These are phyloP conservation scores for Phytopythium sindhum DNA, from an alignment of 352 stramenopile genomes.

Conservation along the genomic window DNA sequence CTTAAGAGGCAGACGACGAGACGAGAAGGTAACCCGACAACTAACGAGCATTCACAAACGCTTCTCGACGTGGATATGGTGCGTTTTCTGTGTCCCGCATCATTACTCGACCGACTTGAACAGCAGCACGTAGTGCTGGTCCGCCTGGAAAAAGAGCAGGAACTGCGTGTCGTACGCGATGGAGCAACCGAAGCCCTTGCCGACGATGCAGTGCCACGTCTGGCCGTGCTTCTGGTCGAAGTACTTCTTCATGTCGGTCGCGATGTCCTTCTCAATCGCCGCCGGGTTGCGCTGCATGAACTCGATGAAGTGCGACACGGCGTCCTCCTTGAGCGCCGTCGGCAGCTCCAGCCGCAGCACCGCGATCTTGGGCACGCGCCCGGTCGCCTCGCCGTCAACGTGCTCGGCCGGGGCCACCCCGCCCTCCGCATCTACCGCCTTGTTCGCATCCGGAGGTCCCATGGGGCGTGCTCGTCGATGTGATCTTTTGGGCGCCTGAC, in stretches of 20 bases:
- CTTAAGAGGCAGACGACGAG: neutral
- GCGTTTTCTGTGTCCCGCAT: slow-evolving; percentile 5
- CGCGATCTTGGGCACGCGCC: slow-evolving; percentile 55
- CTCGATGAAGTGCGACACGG: slow-evolving; percentile 42
- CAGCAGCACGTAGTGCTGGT: slow-evolving; percentile 80
- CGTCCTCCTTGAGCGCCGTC: slow-evolving; percentile 71
- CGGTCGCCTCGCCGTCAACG: slow-evolving; percentile 13
- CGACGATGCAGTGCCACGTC: slow-evolving; percentile 95
- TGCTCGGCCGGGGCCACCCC: slow-evolving; percentile 17
- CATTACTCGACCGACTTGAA: slow-evolving; percentile 80
- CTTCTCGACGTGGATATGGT: neutral
- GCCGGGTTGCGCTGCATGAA: slow-evolving; percentile 34
- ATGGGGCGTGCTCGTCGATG: slow-evolving; percentile 13
- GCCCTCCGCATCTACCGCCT: slow-evolving; percentile 19
- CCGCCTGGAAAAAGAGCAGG: slow-evolving; percentile 83
- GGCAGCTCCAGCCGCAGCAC: slow-evolving; percentile 63
- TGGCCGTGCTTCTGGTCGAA: slow-evolving; percentile 96
- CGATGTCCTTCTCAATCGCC: slow-evolving; percentile 93
- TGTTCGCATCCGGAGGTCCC: slow-evolving; percentile 46
- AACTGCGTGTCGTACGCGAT: slow-evolving; percentile 90
- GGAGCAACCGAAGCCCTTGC: slow-evolving; percentile 87
- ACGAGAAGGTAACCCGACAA: neutral
- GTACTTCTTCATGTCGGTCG: slow-evolving; percentile 99
- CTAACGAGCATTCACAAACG: slow-evolving; percentile 11
- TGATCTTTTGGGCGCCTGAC: neutral